These are phyloP conservation scores for Wickerhamiella cacticola DNA, from an alignment of 805 yeast genomes.

Conservation along the genomic window DNA sequence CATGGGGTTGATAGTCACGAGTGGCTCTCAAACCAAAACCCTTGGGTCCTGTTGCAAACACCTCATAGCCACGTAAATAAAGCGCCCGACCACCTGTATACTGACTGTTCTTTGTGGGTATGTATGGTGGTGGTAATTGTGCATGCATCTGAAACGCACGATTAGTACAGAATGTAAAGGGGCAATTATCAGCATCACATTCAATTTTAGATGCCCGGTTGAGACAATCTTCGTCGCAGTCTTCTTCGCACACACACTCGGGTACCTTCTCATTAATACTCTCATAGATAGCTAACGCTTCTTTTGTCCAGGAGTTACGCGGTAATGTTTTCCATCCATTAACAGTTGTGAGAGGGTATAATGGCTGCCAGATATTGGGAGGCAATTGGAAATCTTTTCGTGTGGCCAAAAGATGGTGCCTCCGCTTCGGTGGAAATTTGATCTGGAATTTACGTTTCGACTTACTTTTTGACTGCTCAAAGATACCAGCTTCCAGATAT, in stretches of 20 bases:
- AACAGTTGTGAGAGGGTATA: conserved; percentile 20
- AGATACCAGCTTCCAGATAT: not conserved
- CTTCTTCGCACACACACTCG: conserved; percentile 21
- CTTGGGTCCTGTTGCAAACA: conserved; percentile 31
- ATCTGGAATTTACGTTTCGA: not conserved
- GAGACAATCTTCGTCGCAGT: conserved; percentile 30
- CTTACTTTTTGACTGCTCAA: not conserved
- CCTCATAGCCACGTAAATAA: conserved; percentile 23
- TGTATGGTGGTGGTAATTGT: conserved; percentile 13
- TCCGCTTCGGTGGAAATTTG: not conserved
- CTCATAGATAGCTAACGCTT: conserved; percentile 1
- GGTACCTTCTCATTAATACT: conserved; percentile 5
- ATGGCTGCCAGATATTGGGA: conserved; percentile 30
- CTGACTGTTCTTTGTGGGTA: not conserved
- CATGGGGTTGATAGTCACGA: conserved; percentile 30
- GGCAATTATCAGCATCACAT: conserved; percentile 29
- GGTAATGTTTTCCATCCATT: conserved; percentile 27
- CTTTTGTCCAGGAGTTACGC: conserved; percentile 16
- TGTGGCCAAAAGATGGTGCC: not conserved
- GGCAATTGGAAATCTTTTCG: conserved; percentile 27
- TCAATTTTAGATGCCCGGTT: conserved; percentile 30
- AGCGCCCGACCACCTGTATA: conserved; percentile 4
- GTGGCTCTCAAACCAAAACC: conserved; percentile 37
- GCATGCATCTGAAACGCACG: conserved; percentile 28
- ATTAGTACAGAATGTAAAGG: conserved; percentile 31